Evolutionary conservation across 371 early-diverging fungal species (phyloP), one percentile per base, ranked within the genome.

Genomic region (Rhizomucor pusillus): DNA sequence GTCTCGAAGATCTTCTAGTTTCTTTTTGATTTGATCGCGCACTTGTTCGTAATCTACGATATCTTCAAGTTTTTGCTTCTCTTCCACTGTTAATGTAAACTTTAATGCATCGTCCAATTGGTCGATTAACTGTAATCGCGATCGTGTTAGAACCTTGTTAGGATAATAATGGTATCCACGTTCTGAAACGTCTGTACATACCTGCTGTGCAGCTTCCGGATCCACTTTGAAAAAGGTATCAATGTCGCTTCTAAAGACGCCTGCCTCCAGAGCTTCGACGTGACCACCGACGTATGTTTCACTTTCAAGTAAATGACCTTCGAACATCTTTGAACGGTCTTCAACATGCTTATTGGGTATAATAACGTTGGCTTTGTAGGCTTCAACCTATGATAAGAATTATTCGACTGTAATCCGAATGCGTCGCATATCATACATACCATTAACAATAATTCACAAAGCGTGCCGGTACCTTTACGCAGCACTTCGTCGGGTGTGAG

Each of bases 231-330:
- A 99, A 44, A 91, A 81, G 43, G 90, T 88, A 18, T 93, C 86
- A 36, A 99, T 88, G 69, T 99, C 99, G 60, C 91, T 91, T 59
- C 99, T 80, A 67, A 94, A 99, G 9, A 99, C 95, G 33, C 99
- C 99, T 1, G 98, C 95, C 70, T 97, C 94, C 25, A 99, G 73
- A 2, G 99, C 99, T 77, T 99, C 99, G 11, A 99, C 99, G 71
- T 99, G 99, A 0, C 99, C 99, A 50, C 99, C 99, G 10, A 99
- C 98, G 67, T 99, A 99, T 0, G 99, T 99, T 62, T 99, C 94
- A 55, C 90, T 90, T 59, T 95, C 94, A 5, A 98, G 65, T 24
- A 98, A 71, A 67, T 95, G 93, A 0, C 98, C 99, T 14, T 99
- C 90, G 66, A 89, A 91, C 54, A 87, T 80, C 57, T 90, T 85